phyloP scores from a whole-genome alignment of 2,329 filamentous ascomycete genomes.

The Cercospora sojina region DNA sequence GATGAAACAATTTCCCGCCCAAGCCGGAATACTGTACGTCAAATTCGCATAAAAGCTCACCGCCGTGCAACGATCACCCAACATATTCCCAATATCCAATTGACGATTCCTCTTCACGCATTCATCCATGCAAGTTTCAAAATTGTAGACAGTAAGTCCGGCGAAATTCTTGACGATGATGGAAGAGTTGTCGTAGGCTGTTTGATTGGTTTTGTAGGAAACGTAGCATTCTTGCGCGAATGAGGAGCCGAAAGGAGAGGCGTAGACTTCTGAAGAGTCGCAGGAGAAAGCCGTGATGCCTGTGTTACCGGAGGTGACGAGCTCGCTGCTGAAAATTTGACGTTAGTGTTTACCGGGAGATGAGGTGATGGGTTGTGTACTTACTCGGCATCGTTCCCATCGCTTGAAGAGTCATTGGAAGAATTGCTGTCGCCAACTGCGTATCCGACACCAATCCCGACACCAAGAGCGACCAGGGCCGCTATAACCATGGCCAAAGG shows the following conservation, averaged over 20 bases:
- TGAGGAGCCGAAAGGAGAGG: conserved; percentile 12
- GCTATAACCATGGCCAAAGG: conserved; percentile 6
- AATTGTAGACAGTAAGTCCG: conserved; percentile 11
- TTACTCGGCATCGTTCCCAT: background rate
- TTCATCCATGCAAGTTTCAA: conserved; percentile 15
- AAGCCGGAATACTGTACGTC: conserved; percentile 12
- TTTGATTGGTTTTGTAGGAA: conserved; percentile 15
- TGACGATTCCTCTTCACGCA: conserved; percentile 13
- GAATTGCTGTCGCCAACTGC: conserved; percentile 13
- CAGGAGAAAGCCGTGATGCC: conserved; percentile 14
- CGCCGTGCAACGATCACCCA: conserved; percentile 6
- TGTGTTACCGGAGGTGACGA: conserved; percentile 10
- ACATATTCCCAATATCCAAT: conserved; percentile 13
- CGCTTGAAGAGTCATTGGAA: background rate
- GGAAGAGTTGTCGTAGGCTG: conserved; percentile 14
- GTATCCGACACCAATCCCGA: conserved; percentile 14
- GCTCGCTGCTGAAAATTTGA: background rate
- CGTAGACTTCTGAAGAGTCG: conserved; percentile 1
- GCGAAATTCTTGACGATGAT: conserved; percentile 16
- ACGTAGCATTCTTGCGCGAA: conserved; percentile 16
- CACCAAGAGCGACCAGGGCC: conserved; percentile 1
- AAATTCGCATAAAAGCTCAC: conserved; percentile 16
- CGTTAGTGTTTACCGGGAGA: background rate
- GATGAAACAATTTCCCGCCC: conserved; percentile 16
- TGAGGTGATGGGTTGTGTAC: background rate